A percentile compares a stretch with the other conserved stretches of the same genome.
Conservation (phyloP, 2,329 filamentous ascomycete genomes). For the Colletotrichum spinosum region DNA sequence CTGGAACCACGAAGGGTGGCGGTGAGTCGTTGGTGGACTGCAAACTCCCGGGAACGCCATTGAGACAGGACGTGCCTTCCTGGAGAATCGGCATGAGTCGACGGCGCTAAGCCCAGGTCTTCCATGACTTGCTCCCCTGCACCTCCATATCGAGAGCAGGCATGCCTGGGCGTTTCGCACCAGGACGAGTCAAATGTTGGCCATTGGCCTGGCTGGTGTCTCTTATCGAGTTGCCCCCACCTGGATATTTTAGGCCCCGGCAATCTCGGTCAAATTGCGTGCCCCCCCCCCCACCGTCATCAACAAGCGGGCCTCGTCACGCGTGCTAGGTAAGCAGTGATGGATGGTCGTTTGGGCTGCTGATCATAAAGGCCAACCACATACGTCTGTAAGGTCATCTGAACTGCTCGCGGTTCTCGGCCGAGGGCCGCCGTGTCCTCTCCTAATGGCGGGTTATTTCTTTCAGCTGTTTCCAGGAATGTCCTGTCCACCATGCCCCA, state of each 20-base stretch:
- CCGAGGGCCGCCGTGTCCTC: constrained; percentile 15
- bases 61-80: constrained; percentile 12
- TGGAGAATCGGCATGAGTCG: constrained; percentile 31
- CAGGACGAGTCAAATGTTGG: constrained; percentile 15
- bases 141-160: constrained; percentile 18
- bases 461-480: no score
- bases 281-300: constrained; percentile 29
- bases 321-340: no score
- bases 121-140: constrained; percentile 32
- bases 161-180: constrained; percentile 28
- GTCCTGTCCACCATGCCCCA: background rate
- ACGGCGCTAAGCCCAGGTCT: constrained; percentile 22
- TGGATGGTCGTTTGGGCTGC: background rate
- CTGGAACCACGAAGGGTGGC: constrained; percentile 26
- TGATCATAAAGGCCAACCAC: constrained; percentile 34
- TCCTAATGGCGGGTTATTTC: background rate
- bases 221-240: constrained; percentile 33
- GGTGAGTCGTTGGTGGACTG: constrained; percentile 30
- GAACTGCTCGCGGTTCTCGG: constrained; percentile 21
- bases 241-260: constrained; percentile 35
- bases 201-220: constrained; percentile 26
- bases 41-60: constrained; percentile 28
- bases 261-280: constrained; percentile 38
- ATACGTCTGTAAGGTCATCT: constrained; percentile 27
- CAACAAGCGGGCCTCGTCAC: constrained; percentile 26